These are phyloP conservation scores for Umbelopsis ramanniana DNA, from an alignment of 192 early-diverging fungal genomes.

Conservation along the genomic window DNA sequence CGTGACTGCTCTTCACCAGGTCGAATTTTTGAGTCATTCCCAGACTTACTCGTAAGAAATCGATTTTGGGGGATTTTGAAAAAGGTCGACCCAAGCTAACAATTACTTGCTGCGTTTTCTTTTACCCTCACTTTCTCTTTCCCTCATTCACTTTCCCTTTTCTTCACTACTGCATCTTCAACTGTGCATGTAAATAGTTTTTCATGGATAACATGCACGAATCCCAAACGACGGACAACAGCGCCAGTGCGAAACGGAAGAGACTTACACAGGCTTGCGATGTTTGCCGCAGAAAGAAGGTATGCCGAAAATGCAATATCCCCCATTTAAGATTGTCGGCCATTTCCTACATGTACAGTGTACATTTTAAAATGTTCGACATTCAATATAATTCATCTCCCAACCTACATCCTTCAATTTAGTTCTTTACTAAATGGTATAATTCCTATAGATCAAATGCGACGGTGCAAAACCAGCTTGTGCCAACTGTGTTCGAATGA, in stretches of 20 bases:
- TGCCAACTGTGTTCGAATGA: conserved; percentile 75
- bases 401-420: background rate
- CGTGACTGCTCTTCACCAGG: background rate
- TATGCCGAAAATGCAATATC: background rate
- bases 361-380: too few relatives aligned
- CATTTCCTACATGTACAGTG: too few relatives aligned
- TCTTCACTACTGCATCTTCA: background rate
- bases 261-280: conserved; percentile 73
- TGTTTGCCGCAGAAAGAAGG: conserved; percentile 76
- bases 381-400: too few relatives aligned
- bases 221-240: conserved; percentile 10
- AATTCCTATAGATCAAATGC: conserved; percentile 66
- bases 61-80: too few relatives aligned
- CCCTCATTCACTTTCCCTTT: too few relatives aligned
- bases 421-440: background rate
- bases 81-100: too few relatives aligned
- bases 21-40: conserved; percentile 6
- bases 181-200: background rate
- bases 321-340: too few relatives aligned
- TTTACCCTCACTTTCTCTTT: too few relatives aligned
- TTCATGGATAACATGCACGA: background rate
- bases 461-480: conserved; percentile 84
- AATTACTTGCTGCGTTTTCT: too few relatives aligned
- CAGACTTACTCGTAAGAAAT: background rate
- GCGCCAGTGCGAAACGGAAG: conserved; percentile 55